phyloP scores from a whole-genome alignment of 2,329 filamentous ascomycete genomes.

The Calonectria leucothoes region DNA sequence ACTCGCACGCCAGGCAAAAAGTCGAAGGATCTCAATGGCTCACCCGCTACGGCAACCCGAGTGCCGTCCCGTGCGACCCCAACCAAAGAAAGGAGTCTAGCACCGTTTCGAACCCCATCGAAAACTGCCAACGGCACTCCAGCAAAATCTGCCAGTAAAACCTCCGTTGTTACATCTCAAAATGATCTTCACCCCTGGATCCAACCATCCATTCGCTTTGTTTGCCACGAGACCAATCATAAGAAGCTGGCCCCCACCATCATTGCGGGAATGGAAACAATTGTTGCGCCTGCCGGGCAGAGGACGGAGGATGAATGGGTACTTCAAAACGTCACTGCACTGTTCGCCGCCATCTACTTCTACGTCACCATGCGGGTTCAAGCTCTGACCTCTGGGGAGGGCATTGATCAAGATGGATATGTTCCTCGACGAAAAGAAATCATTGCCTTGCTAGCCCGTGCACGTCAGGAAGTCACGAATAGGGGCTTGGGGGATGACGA shows the following conservation, averaged over 20 bases:
- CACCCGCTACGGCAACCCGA: constrained; percentile 42
- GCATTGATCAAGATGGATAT: constrained; percentile 58
- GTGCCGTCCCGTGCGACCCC: constrained; percentile 57
- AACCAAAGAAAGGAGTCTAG: constrained; percentile 57
- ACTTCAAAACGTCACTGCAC: constrained; percentile 59
- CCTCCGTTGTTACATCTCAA: constrained; percentile 38
- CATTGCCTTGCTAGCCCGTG: constrained; percentile 53
- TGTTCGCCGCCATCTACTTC: constrained; percentile 71
- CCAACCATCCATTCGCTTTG: constrained; percentile 73
- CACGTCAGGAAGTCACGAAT: constrained; percentile 54
- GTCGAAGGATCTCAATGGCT: constrained; percentile 41
- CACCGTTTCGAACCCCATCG: constrained; percentile 54
- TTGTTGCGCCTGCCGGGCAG: constrained; percentile 56
- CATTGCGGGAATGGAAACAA: constrained; percentile 76
- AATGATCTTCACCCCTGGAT: constrained; percentile 72
- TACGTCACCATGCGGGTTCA: constrained; percentile 66
- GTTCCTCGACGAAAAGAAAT: constrained; percentile 58
- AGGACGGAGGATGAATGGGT: constrained; percentile 62
- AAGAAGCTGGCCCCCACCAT: constrained; percentile 77
- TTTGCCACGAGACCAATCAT: constrained; percentile 71
- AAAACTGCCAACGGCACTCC: constrained; percentile 49
- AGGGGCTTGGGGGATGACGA: constrained; percentile 57
- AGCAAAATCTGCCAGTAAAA: constrained; percentile 55
- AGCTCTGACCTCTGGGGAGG: constrained; percentile 51
- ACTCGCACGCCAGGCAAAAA: constrained; percentile 49